phyloP scores from a whole-genome alignment of 441 rosid species.

The Biscutella laevigata region DNA sequence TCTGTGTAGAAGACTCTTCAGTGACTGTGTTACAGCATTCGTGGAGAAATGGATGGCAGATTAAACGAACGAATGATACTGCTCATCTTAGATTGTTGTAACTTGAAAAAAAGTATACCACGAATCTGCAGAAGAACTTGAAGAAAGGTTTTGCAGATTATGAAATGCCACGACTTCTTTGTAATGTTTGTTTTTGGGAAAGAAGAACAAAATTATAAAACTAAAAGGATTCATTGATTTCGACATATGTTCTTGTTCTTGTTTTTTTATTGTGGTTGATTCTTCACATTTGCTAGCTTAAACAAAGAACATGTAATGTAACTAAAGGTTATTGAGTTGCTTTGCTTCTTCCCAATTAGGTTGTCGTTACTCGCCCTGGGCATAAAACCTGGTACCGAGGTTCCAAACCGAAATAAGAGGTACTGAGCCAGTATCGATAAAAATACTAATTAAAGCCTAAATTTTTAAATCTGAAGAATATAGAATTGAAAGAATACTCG shows the following conservation, averaged over 20 bases:
- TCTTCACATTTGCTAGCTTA: too few relatives aligned
- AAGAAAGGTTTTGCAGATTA: constrained; percentile 5
- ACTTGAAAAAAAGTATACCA: constrained; percentile 16
- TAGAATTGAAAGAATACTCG: too few relatives aligned
- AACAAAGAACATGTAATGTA: too few relatives aligned
- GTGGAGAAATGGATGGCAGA: constrained; percentile 82
- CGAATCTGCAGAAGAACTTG: constrained; percentile 12
- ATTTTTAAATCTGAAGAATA: too few relatives aligned
- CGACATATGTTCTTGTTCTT: constrained; percentile 23
- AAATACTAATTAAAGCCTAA: too few relatives aligned
- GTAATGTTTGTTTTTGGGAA: constrained; percentile 34
- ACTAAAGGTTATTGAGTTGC: too few relatives aligned
- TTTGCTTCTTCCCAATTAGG: too few relatives aligned
- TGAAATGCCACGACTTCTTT: constrained; percentile 27
- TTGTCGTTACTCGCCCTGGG: too few relatives aligned
- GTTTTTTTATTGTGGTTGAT: too few relatives aligned
- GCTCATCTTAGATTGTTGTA: constrained; percentile 84
- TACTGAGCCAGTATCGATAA: too few relatives aligned
- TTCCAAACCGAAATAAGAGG: too few relatives aligned
- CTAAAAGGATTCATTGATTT: constrained; percentile 21
- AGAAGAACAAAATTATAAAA: background rate
- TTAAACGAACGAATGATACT: constrained; percentile 76
- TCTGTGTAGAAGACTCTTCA: constrained; percentile 82
- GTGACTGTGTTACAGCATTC: constrained; percentile 80
- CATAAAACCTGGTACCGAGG: too few relatives aligned